A percentile compares a stretch with the other conserved stretches of the same genome.
These are phyloP conservation scores for Blepharisma undulans DNA, from an alignment of 169 alveolate genomes.

Conservation along the genomic window DNA sequence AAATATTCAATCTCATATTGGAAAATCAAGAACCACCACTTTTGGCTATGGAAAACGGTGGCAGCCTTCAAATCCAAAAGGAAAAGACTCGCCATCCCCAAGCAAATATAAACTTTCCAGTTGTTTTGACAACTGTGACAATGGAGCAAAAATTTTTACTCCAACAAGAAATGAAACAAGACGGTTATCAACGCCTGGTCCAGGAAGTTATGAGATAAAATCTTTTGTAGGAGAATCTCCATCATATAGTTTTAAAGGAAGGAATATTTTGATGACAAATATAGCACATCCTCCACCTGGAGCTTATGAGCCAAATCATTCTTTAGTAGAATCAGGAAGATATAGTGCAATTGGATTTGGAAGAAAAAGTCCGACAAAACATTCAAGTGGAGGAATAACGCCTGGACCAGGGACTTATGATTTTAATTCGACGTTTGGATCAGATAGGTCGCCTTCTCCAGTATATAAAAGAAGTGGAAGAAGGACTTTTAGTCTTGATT, in stretches of 20 bases:
- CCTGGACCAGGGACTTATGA: slow-evolving; percentile 36
- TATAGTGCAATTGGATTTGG: slow-evolving; percentile 19
- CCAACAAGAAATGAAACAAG: not conserved
- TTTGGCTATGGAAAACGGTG: slow-evolving; percentile 36
- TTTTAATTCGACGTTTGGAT: not conserved
- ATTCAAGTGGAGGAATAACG: not conserved
- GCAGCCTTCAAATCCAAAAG: slow-evolving; percentile 24
- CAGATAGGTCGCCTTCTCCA: slow-evolving; percentile 13
- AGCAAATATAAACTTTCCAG: not conserved
- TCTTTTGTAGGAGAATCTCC: not conserved
- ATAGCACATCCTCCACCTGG: not conserved
- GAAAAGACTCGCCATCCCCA: slow-evolving; percentile 23
- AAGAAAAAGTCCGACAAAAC: not conserved
- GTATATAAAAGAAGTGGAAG: not conserved
- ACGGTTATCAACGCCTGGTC: slow-evolving; percentile 1
- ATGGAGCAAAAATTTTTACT: not conserved
- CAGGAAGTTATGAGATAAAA: slow-evolving; percentile 12
- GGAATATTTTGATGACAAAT: not conserved
- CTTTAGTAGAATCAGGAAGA: slow-evolving; percentile 7
- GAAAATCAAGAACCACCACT: not conserved
- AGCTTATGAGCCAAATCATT: not conserved
- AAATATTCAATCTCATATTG: not conserved
- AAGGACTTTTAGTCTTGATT: not conserved
- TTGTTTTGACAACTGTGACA: not conserved
- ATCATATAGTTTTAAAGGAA: not conserved